Conservation (phyloP, 306 rosid genomes). For the Herpetospermum pedunculosum region DNA sequence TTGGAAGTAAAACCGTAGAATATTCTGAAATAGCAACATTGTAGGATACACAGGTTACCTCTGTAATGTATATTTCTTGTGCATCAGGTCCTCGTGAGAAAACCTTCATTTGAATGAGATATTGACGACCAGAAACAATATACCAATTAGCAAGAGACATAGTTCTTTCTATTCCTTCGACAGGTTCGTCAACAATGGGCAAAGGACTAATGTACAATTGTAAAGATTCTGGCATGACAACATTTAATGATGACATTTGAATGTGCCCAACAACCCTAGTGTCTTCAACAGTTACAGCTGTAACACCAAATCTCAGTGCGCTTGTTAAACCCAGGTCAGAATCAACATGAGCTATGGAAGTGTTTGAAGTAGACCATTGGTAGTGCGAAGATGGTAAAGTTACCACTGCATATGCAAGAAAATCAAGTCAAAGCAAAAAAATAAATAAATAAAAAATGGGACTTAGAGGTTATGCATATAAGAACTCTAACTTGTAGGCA, state of each 20-base stretch:
- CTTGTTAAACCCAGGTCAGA: conserved; percentile 44
- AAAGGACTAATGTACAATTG: conserved; percentile 43
- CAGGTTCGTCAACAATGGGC: conserved; percentile 38
- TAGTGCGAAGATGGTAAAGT: conserved; percentile 79
- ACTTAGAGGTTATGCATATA: conserved; percentile 11
- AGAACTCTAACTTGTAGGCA: not conserved
- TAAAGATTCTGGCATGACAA: conserved; percentile 65
- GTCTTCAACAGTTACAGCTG: conserved; percentile 69
- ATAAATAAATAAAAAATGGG: conserved; percentile 15
- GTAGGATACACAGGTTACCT: conserved; percentile 32
- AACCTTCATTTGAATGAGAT: conserved; percentile 72
- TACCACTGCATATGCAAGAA: conserved; percentile 43
- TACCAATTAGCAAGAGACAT: conserved; percentile 47
- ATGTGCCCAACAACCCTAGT: conserved; percentile 74
- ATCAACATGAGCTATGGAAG: conserved; percentile 67
- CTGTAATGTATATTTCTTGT: conserved; percentile 73
- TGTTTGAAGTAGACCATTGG: conserved; percentile 78
- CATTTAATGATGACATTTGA: conserved; percentile 76
- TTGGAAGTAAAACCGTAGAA: not conserved
- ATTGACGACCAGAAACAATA: conserved; percentile 66
- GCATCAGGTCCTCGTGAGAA: conserved; percentile 53
- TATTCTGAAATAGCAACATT: not conserved
- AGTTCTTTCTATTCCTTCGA: conserved; percentile 41
- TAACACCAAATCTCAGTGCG: conserved; percentile 59
- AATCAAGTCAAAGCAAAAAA: conserved; percentile 11